Evolutionary conservation across 345 rosid genomes (phyloP), one percentile per base, ranked within the genome.

Genomic region (Camelina hispida): DNA sequence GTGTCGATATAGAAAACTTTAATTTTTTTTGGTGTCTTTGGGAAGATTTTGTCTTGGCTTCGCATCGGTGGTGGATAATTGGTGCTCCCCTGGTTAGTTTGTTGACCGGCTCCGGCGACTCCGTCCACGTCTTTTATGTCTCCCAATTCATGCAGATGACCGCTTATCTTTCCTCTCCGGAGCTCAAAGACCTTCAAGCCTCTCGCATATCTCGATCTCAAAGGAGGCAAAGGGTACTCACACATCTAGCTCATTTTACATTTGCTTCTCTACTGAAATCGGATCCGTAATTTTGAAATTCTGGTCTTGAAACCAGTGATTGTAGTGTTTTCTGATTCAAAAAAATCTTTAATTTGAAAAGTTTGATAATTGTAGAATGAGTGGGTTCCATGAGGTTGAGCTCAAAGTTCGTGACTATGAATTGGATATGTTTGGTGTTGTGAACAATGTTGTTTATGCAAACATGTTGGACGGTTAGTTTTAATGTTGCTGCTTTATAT

Each of bases 361-460:
- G 8, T 42, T 42, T 10, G 3, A 7, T 25, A 11, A 20, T 12
- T 6, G 82, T 82, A 88, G 91, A 60, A 91, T 88, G 93, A 75
- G 81, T 60, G 78, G 56, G 50, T 88, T 85, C 37, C 70, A 85
- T 52, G 96, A 87, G 44, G 47, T 85, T 50, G 96, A 89, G 74
- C 84, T 91, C 20, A 84, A 86, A 81, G 97, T 93, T 32, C 83
- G 96, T 7, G 97, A 91, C 60, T 89, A 88, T 73, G 95, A 94
- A 69, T 80, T 94, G 81, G 97, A 94, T 85, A 97, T 88, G 50
- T 94, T 80, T 61, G 91, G 98, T 46, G 97, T 91, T 47, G 98
- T 93, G 42, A 87, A 93, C 84, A 89, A 91, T 84, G 93, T 96
- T 43, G 86, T 86, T 63, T 93, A 93, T 55, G 90, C 96, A 17